Conservation (phyloP, 108 stramenopile genomes). For the Skeletonema menzelii region DNA sequence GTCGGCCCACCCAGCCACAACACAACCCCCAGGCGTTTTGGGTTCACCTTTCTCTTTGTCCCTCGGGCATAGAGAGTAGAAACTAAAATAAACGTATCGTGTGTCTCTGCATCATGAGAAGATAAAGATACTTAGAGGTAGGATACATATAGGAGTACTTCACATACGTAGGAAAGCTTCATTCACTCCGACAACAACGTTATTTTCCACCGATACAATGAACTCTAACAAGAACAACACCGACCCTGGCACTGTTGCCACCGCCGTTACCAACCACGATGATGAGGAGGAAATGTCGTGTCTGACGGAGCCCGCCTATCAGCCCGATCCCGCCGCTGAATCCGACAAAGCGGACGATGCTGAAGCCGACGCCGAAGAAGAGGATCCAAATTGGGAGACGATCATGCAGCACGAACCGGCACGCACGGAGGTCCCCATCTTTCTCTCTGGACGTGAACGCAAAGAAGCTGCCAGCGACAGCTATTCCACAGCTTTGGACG, state of each 20-base stretch:
- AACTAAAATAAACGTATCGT: no score
- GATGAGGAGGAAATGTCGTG: not conserved
- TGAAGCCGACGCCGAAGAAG: conserved; percentile 10
- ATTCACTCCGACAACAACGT: not conserved
- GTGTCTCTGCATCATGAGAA: no score
- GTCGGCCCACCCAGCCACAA: no score
- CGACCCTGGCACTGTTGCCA: not conserved
- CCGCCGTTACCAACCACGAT: not conserved
- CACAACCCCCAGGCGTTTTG: no score
- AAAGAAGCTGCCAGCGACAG: conserved; percentile 31
- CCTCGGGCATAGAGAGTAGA: no score
- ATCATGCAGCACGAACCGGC: conserved; percentile 34
- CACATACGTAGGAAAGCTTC: no score
- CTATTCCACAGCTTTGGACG: conserved; percentile 38
- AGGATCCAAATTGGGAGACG: conserved; percentile 45
- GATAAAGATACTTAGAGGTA: no score
- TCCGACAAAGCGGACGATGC: not conserved
- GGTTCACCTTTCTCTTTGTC: no score
- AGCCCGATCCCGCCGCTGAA: not conserved
- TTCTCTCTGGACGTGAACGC: conserved; percentile 25
- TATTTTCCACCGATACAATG: not conserved
- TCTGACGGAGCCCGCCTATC: not conserved
- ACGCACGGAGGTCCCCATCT: conserved; percentile 30
- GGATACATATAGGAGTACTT: no score
- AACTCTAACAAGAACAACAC: not conserved